phyloP scores from a whole-genome alignment of 768 basidiomycete genomes.

The Rubroboletus pulcherrimus region DNA sequence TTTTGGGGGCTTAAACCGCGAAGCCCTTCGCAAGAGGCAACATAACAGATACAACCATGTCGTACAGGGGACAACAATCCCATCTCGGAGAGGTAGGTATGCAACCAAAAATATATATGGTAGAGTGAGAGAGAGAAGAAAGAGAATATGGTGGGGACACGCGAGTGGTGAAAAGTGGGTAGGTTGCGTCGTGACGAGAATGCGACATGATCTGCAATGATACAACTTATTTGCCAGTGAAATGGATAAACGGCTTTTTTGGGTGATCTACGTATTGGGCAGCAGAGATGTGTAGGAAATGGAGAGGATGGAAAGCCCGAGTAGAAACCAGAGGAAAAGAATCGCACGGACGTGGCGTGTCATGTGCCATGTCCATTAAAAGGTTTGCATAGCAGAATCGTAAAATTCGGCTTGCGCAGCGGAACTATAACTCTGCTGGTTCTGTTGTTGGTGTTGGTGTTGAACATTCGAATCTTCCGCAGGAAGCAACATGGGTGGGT shows the following conservation, averaged over 20 bases:
- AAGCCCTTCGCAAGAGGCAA: conserved; percentile 46
- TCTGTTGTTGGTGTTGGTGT: conserved; percentile 24
- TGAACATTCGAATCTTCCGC: conserved; percentile 30
- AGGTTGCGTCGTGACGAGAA: conserved; percentile 5
- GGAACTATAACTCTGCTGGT: conserved; percentile 14
- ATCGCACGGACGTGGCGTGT: not conserved
- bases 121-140: conserved; percentile 19
- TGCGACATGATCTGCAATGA: conserved; percentile 13
- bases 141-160: not conserved
- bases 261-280: conserved; percentile 18
- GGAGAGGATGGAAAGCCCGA: not conserved
- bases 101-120: conserved; percentile 32
- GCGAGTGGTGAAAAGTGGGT: not conserved
- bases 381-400: conserved; percentile 37
- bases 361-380: conserved; percentile 16
- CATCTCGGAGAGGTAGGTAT: conserved; percentile 15
- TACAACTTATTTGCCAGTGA: conserved; percentile 13
- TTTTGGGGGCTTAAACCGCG: conserved; percentile 44
- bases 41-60: conserved; percentile 26
- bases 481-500: conserved; percentile 53
- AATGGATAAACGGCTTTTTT: conserved; percentile 9
- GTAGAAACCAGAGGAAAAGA: conserved; percentile 8
- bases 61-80: conserved; percentile 11
- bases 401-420: conserved; percentile 29
- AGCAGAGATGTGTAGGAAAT: not conserved